Evolutionary conservation across 345 rosid genomes (phyloP).

Genomic region (Gossypium mustelinum): DNA sequence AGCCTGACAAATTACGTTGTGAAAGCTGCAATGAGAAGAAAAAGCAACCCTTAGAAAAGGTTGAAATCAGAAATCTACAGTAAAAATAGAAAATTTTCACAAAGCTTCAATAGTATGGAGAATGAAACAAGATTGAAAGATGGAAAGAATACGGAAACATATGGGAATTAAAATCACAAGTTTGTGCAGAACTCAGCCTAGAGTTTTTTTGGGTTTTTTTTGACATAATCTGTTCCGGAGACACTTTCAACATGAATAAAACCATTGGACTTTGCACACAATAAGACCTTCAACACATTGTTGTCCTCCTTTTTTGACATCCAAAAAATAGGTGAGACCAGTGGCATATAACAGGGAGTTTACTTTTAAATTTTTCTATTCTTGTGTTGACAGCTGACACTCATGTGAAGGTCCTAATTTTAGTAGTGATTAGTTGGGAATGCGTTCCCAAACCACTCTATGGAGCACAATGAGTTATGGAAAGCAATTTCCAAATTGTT

Average conservation of each 20-base stretch:
- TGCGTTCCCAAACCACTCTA: neutral
- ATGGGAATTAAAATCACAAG: neutral
- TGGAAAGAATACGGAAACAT: neutral
- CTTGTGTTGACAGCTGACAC: neutral
- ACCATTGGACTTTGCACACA: neutral
- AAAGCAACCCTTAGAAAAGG: conserved; percentile 23
- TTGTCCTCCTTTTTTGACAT: neutral
- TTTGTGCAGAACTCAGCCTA: neutral
- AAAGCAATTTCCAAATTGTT: neutral
- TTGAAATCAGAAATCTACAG: neutral
- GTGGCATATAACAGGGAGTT: neutral
- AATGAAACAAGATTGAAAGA: neutral
- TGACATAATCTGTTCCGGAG: neutral
- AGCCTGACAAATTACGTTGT: conserved; percentile 87
- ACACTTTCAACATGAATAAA: neutral
- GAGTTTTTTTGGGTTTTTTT: neutral
- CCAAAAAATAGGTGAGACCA: neutral
- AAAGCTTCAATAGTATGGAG: neutral
- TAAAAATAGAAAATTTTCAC: neutral
- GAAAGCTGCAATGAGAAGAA: conserved; percentile 68
- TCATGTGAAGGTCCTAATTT: neutral
- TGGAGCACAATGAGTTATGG: neutral
- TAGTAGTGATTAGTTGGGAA: neutral
- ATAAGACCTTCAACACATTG: neutral
- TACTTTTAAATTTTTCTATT: neutral